Evolutionary conservation across 179 eudicot species (phyloP).

Genomic region (Camellia oleifera): DNA sequence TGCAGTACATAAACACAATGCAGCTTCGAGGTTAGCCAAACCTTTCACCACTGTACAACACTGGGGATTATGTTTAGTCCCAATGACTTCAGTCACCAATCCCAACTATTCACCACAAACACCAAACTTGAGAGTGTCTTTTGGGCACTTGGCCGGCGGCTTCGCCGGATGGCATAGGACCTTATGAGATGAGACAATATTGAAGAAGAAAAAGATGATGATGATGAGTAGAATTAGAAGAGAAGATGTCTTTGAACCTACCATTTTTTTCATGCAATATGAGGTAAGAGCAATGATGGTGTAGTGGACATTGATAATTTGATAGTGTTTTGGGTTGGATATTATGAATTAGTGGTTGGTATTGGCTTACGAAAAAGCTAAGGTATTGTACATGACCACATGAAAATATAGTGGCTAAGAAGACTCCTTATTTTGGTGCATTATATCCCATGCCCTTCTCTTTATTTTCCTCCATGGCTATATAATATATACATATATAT

Average conservation of each 20-base stretch:
- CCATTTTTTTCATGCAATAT: too few relatives aligned
- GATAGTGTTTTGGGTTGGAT: neutral
- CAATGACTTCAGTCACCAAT: constrained; percentile 62
- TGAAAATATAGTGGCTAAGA: neutral
- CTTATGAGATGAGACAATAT: constrained; percentile 32
- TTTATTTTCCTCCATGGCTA: neutral
- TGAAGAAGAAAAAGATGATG: constrained; percentile 33
- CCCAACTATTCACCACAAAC: constrained; percentile 87
- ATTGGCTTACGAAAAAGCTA: neutral
- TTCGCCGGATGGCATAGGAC: constrained; percentile 32
- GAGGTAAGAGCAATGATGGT: too few relatives aligned
- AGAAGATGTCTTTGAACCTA: constrained; percentile 11
- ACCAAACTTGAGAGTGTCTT: constrained; percentile 72
- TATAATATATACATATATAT: too few relatives aligned
- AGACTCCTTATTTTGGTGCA: neutral
- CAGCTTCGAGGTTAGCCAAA: constrained; percentile 31
- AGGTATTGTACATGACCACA: neutral
- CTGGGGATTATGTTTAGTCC: constrained; percentile 58
- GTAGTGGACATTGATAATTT: neutral
- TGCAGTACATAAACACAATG: too few relatives aligned
- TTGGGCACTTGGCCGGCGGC: constrained; percentile 49
- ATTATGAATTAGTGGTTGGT: neutral
- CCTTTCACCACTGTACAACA: constrained; percentile 64
- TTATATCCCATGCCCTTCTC: neutral
- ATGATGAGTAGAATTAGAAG: constrained; percentile 31